These are phyloP conservation scores for Cyamopsis tetragonoloba DNA, from an alignment of 306 rosid species.

Conservation along the genomic window DNA sequence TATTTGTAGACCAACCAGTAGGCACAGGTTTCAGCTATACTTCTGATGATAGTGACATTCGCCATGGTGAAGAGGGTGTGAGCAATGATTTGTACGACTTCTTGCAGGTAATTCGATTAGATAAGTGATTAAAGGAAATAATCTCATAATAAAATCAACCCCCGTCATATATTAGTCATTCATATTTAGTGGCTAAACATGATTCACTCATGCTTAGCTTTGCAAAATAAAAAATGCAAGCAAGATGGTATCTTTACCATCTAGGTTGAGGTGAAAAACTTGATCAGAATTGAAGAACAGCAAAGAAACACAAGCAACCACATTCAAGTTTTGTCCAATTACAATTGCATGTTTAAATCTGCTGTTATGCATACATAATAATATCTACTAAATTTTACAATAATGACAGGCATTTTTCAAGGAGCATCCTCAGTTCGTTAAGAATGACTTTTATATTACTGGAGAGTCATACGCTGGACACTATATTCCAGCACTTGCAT, in stretches of 20 bases:
- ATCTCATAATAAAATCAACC: background rate
- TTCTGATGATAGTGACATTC: conserved; percentile 60
- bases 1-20: conserved; percentile 78
- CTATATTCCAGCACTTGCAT: conserved; percentile 88
- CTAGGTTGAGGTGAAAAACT: too few relatives aligned
- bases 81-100: conserved; percentile 87
- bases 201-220: background rate
- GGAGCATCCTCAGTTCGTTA: conserved; percentile 56
- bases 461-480: conserved; percentile 98
- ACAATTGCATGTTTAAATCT: background rate
- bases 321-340: too few relatives aligned
- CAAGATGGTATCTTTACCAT: background rate
- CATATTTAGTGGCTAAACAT: background rate
- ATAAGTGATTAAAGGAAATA: background rate
- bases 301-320: too few relatives aligned
- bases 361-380: background rate
- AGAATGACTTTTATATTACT: conserved; percentile 81
- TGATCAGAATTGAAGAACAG: too few relatives aligned
- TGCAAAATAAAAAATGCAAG: background rate
- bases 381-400: background rate
- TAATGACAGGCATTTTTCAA: conserved; percentile 72
- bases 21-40: conserved; percentile 97
- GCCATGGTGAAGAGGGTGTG: conserved; percentile 71
- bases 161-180: background rate
- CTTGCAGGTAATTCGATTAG: conserved; percentile 57